Percentiles rank a stretch among this genome's conserved stretches.
Evolutionary conservation across 2,329 filamentous ascomycete species (phyloP).

Genomic region (Colletotrichum shisoi): DNA sequence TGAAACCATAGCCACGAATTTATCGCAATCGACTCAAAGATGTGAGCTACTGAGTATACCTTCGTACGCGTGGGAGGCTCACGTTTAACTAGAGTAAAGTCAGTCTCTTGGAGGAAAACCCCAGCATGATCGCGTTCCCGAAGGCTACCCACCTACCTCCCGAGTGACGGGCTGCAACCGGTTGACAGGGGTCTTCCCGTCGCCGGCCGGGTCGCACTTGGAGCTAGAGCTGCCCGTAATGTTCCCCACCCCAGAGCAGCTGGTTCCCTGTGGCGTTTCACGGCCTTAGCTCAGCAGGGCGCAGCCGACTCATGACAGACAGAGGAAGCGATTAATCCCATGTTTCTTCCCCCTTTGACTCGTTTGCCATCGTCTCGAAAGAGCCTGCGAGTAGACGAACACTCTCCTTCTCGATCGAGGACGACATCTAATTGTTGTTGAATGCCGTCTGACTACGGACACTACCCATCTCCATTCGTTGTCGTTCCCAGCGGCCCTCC

Average conservation of each 20-base stretch:
- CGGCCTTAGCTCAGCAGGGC: constrained; percentile 25
- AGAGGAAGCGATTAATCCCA: constrained; percentile 24
- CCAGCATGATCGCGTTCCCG: not conserved
- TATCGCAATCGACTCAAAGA: not conserved
- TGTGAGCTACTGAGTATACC: too few species aligned
- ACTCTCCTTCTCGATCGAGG: constrained; percentile 3
- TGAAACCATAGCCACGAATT: constrained; percentile 7
- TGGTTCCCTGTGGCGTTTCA: constrained; percentile 34
- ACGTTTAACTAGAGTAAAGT: not conserved
- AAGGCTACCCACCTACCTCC: not conserved
- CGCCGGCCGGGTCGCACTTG: constrained; percentile 12
- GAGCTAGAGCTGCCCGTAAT: constrained; percentile 8
- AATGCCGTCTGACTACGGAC: not conserved
- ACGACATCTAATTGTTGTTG: not conserved
- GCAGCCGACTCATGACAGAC: constrained; percentile 11
- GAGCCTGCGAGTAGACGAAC: constrained; percentile 1
- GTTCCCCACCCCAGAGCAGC: constrained; percentile 24
- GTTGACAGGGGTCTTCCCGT: constrained; percentile 35
- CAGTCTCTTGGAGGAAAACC: not conserved
- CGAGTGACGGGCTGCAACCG: constrained; percentile 16
- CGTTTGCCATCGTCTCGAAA: not conserved
- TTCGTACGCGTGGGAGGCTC: not conserved
- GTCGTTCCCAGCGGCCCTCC: not conserved
- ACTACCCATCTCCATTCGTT: not conserved
- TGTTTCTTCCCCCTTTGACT: constrained; percentile 17